Conservation (phyloP, 257 asterid genomes). For the Gentiana dahurica region DNA sequence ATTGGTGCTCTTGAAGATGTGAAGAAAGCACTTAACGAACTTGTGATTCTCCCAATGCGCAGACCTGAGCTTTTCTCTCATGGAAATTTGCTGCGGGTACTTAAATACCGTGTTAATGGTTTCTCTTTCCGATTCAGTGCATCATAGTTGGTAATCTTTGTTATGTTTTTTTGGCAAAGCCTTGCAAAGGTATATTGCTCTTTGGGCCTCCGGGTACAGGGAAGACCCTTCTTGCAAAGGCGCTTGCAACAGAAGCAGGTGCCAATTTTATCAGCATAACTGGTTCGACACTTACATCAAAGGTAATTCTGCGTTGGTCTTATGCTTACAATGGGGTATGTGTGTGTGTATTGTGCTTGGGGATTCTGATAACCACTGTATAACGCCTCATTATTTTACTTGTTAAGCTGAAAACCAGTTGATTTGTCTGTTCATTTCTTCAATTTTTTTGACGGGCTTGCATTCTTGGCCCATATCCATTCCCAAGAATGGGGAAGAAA, state of each 20-base stretch:
- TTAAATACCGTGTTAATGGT: slow-evolving; percentile 5
- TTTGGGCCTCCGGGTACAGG: slow-evolving; percentile 99
- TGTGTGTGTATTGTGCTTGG: no score
- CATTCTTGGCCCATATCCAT: no score
- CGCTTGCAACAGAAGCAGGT: slow-evolving; percentile 98
- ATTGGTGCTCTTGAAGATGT: slow-evolving; percentile 98
- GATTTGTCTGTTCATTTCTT: no score
- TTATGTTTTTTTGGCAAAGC: slow-evolving; percentile 33
- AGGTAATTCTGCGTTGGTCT: slow-evolving; percentile 29
- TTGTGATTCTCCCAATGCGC: slow-evolving; percentile 93
- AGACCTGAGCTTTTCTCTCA: slow-evolving; percentile 94
- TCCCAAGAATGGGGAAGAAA: no score
- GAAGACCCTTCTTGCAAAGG: slow-evolving; percentile 95
- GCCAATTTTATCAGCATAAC: slow-evolving; percentile 94
- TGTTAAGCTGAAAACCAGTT: no score
- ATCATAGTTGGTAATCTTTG: slow-evolving; percentile 3
- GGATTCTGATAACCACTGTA: no score
- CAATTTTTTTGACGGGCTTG: no score
- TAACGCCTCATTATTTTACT: no score
- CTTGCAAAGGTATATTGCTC: slow-evolving; percentile 97
- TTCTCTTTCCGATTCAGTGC: background rate
- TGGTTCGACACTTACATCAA: slow-evolving; percentile 96
- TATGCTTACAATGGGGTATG: no score
- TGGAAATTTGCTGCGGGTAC: slow-evolving; percentile 93
- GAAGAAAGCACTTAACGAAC: slow-evolving; percentile 83